These are phyloP conservation scores for Sordariomycetes sp. DNA, from an alignment of 2,329 filamentous ascomycete species.

Conservation along the genomic window DNA sequence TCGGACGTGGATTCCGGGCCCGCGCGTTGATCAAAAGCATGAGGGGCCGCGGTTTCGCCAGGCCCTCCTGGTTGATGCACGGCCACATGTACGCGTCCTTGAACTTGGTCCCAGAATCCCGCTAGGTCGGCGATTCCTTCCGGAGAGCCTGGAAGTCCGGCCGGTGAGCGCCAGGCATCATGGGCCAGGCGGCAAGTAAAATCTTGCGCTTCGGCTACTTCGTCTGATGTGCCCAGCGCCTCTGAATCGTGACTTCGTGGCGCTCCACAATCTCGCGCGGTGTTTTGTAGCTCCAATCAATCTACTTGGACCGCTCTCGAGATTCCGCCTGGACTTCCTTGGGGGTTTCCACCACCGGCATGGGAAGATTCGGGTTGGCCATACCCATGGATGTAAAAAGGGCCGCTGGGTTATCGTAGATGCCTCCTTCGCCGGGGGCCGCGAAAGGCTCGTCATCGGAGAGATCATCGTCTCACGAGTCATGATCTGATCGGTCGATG, in stretches of 20 bases:
- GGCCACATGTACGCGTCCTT: conserved; percentile 32
- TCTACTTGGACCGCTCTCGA: conserved; percentile 7
- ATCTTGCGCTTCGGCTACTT: conserved; percentile 28
- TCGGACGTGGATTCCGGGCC: conserved; percentile 27
- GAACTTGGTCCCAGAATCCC: conserved; percentile 9
- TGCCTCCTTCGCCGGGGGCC: background rate
- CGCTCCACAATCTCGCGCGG: conserved; percentile 29
- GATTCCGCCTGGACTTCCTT: conserved; percentile 7
- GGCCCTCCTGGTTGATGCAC: conserved; percentile 43
- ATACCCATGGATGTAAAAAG: background rate
- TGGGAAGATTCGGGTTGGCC: background rate
- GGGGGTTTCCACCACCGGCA: background rate
- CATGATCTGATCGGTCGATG: background rate
- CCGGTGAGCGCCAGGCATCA: conserved; percentile 33
- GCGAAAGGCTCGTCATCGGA: background rate
- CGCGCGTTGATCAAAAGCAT: conserved; percentile 38
- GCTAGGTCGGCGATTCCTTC: conserved; percentile 9
- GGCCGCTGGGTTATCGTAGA: background rate
- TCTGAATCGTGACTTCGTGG: conserved; percentile 35
- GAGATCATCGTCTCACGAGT: background rate
- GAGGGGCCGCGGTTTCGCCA: conserved; percentile 26
- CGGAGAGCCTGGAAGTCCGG: conserved; percentile 32
- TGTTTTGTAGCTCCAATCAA: conserved; percentile 19
- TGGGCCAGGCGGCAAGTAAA: conserved; percentile 32
- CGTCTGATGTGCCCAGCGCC: conserved; percentile 41